These are phyloP conservation scores for Linnemannia schmuckeri DNA, from an alignment of 192 early-diverging fungal species.

Conservation along the genomic window DNA sequence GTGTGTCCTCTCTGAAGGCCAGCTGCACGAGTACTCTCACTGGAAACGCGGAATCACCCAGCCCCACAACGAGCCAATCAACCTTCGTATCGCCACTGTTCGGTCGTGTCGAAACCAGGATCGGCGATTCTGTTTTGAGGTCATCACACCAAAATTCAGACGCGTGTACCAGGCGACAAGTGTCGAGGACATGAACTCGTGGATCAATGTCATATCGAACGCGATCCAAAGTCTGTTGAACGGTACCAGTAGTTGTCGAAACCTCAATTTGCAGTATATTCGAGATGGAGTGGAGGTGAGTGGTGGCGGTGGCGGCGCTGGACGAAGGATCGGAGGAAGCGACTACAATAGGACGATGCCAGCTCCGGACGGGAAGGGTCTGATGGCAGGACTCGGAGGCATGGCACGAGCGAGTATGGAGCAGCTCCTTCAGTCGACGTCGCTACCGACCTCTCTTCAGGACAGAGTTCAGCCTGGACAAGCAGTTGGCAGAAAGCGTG, in stretches of 20 bases:
- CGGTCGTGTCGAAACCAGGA: slow-evolving; percentile 73
- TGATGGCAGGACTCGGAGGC: slow-evolving; percentile 25
- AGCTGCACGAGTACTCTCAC: slow-evolving; percentile 73
- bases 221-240: slow-evolving; percentile 75
- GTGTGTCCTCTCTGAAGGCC: slow-evolving; percentile 75
- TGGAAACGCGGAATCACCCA: slow-evolving; percentile 70
- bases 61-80: slow-evolving; percentile 67
- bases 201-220: slow-evolving; percentile 77
- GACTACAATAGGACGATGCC: not conserved
- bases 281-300: not conserved
- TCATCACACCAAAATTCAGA: slow-evolving; percentile 70
- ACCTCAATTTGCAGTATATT: slow-evolving; percentile 34
- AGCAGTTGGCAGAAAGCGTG: slow-evolving; percentile 47
- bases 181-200: slow-evolving; percentile 72
- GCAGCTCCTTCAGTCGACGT: slow-evolving; percentile 27
- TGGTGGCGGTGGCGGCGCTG: not conserved
- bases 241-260: slow-evolving; percentile 60
- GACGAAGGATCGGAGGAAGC: slow-evolving; percentile 6
- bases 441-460: slow-evolving; percentile 44
- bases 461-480: slow-evolving; percentile 43
- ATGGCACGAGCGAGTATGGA: slow-evolving; percentile 35
- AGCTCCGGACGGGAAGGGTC: slow-evolving; percentile 21
- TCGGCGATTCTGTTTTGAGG: slow-evolving; percentile 78
- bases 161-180: slow-evolving; percentile 79
- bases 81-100: slow-evolving; percentile 77